A percentile compares a stretch with the other conserved stretches of the same genome.
Conservation (phyloP, 2,329 filamentous ascomycete genomes). For the Calonectria pteridis region DNA sequence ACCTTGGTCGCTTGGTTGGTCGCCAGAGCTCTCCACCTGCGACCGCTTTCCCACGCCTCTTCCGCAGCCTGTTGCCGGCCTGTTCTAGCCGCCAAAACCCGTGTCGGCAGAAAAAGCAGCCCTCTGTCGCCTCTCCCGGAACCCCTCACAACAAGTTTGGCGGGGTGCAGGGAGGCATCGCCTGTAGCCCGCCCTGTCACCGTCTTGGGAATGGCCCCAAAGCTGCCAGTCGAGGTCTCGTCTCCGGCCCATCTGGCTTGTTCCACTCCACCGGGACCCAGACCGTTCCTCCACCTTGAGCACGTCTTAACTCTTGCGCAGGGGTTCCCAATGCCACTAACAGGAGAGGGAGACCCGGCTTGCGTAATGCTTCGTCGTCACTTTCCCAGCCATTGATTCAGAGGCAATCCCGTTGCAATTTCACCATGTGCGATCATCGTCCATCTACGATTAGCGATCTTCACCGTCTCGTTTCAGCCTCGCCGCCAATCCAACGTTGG, state of each 20-base stretch:
- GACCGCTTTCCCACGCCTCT: not conserved
- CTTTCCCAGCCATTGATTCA: conserved; percentile 8
- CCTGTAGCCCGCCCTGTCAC: conserved; percentile 5
- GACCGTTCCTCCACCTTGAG: conserved; percentile 36
- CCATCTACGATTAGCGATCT: conserved; percentile 7
- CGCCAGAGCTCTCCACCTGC: not conserved
- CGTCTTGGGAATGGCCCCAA: conserved; percentile 9
- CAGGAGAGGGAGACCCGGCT: conserved; percentile 24
- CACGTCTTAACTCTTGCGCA: not conserved
- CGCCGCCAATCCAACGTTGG: not conserved
- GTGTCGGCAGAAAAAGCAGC: not conserved
- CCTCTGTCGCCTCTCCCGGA: not conserved
- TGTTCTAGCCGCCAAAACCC: conserved; percentile 16
- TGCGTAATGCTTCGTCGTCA: conserved; percentile 39
- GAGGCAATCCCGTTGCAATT: conserved; percentile 6
- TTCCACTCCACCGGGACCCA: conserved; percentile 39
- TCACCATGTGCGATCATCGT: not conserved
- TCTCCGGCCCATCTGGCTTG: conserved; percentile 15
- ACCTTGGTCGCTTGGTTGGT: conserved; percentile 3
- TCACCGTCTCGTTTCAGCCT: conserved; percentile 2
- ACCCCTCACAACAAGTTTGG: not conserved
- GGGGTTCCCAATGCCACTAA: conserved; percentile 5
- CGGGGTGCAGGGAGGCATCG: conserved; percentile 9
- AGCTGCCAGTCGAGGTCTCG: not conserved
- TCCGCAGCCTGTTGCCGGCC: not conserved